phyloP scores from a whole-genome alignment of 2,329 filamentous ascomycete species.

The Tolypocladium album region DNA sequence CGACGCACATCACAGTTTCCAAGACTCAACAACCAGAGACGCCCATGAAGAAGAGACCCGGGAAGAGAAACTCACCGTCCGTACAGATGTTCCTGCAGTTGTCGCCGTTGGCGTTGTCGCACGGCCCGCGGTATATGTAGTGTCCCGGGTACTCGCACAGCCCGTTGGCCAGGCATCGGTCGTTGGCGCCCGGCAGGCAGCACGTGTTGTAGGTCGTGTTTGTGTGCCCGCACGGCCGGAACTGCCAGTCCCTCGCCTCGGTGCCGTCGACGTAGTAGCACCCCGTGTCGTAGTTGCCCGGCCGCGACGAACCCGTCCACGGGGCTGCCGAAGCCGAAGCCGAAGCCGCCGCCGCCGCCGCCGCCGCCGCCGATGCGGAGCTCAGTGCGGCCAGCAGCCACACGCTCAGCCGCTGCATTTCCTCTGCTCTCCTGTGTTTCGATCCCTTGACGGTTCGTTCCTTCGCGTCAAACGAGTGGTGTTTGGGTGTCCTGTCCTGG shows the following conservation, averaged over 20 bases:
- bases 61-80: background rate
- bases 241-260: background rate
- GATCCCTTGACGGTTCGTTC: background rate
- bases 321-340: too few relatives aligned
- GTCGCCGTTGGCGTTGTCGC: background rate
- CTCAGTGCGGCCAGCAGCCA: background rate
- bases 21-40: background rate
- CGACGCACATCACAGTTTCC: background rate
- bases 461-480: background rate
- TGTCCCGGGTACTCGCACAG: background rate
- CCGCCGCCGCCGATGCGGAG: too few relatives aligned
- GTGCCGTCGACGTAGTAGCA: conserved; percentile 1
- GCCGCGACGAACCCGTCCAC: background rate
- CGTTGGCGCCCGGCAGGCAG: background rate
- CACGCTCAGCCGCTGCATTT: background rate
- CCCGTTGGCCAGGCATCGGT: background rate
- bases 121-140: background rate
- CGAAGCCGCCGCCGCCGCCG: too few relatives aligned
- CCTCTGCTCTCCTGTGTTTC: too few relatives aligned
- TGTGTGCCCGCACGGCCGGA: background rate
- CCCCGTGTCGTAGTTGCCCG: background rate
- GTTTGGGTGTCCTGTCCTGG: background rate
- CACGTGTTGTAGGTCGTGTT: background rate
- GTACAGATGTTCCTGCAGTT: background rate
- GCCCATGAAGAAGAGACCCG: background rate